These are phyloP conservation scores for Podila epicladia DNA, from an alignment of 192 early-diverging fungal species.

Conservation along the genomic window DNA sequence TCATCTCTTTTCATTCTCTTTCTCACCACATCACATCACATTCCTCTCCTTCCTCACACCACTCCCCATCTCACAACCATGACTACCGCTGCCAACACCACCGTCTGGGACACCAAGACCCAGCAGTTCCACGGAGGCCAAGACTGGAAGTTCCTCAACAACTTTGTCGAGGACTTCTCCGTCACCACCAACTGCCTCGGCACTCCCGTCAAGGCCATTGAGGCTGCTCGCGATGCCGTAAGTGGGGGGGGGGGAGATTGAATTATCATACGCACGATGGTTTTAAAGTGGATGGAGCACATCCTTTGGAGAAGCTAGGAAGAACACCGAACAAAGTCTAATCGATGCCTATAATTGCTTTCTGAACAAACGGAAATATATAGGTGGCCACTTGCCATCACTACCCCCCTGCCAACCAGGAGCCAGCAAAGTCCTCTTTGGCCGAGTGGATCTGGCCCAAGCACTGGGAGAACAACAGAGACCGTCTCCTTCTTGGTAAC, in stretches of 20 bases:
- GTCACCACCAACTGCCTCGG: slow-evolving; percentile 93
- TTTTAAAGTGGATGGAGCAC: too few species aligned
- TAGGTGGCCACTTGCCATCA: slow-evolving; percentile 78
- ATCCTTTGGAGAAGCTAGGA: too few species aligned
- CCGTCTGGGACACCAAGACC: slow-evolving; percentile 86
- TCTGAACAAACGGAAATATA: background rate
- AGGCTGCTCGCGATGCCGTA: slow-evolving; percentile 79
- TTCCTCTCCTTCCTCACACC: background rate
- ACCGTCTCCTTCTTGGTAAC: slow-evolving; percentile 84
- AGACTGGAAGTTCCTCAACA: slow-evolving; percentile 81
- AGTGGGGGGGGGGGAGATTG: slow-evolving; percentile 14
- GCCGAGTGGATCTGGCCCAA: slow-evolving; percentile 84
- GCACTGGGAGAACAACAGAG: slow-evolving; percentile 61
- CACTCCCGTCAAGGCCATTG: slow-evolving; percentile 76
- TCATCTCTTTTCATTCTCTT: background rate
- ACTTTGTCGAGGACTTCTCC: slow-evolving; percentile 93
- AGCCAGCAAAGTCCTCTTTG: slow-evolving; percentile 86
- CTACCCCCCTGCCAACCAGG: slow-evolving; percentile 93
- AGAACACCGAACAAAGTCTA: too few species aligned
- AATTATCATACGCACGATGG: too few species aligned
- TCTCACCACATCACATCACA: slow-evolving; percentile 1
- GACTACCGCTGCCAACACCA: slow-evolving; percentile 31
- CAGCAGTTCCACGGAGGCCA: slow-evolving; percentile 93
- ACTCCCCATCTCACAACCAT: slow-evolving; percentile 2
- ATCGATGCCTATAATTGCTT: background rate